Evolutionary conservation across 257 asterid genomes (phyloP).

Genomic region (Solanum tarapatanum): DNA sequence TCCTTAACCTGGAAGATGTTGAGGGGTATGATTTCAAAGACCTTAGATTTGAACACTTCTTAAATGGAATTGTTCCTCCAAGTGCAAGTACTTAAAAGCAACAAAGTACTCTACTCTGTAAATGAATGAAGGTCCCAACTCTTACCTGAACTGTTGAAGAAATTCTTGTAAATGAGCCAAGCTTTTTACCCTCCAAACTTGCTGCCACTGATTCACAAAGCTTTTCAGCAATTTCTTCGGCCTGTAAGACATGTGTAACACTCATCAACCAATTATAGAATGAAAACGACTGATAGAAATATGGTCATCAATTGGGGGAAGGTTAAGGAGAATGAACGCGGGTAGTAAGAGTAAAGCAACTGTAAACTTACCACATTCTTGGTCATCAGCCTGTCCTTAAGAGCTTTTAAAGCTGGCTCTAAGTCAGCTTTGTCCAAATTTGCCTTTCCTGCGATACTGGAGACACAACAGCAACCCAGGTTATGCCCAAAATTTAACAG

Average conservation of each 20-base stretch:
- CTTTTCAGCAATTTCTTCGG: conserved; percentile 97
- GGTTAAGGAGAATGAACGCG: background rate
- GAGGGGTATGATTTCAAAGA: background rate
- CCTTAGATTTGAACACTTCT: background rate
- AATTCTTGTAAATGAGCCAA: conserved; percentile 80
- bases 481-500: background rate
- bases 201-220: conserved; percentile 96
- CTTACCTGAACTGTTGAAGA: conserved; percentile 91
- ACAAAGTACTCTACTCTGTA: background rate
- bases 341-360: background rate
- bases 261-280: background rate
- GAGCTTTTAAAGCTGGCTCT: conserved; percentile 90
- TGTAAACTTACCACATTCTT: conserved; percentile 83
- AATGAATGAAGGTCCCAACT: background rate
- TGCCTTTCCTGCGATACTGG: conserved; percentile 88
- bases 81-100: background rate
- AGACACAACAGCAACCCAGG: background rate
- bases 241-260: conserved; percentile 36
- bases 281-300: background rate
- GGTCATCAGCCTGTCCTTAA: conserved; percentile 95
- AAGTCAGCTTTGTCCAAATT: conserved; percentile 81
- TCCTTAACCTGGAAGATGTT: background rate
- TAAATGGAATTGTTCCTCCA: background rate
- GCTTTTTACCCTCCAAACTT: conserved; percentile 89
- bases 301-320: background rate